Evolutionary conservation across 352 stramenopile species (phyloP).

Genomic region (Globisporangium cylindrosporum): DNA sequence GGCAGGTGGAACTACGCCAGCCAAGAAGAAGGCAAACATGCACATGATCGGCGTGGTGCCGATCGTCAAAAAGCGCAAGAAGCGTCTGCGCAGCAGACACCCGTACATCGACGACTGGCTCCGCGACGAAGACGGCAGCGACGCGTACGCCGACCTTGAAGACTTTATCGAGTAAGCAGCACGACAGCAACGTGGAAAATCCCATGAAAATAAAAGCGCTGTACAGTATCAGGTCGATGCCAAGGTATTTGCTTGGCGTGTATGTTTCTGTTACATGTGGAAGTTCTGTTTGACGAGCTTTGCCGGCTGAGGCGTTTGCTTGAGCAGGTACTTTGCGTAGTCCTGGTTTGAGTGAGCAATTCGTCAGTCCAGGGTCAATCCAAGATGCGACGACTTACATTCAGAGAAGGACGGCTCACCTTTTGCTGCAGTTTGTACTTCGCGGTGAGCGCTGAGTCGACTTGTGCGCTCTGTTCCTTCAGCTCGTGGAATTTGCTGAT

Average conservation of each 20-base stretch:
- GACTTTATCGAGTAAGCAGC: conserved; percentile 66
- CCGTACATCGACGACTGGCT: conserved; percentile 76
- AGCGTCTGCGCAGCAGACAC: conserved; percentile 60
- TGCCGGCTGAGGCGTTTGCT: conserved; percentile 26
- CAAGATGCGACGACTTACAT: not conserved
- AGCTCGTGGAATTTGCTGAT: conserved; percentile 30
- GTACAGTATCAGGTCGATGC: not conserved
- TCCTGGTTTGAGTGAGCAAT: conserved; percentile 23
- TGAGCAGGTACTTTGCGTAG: conserved; percentile 41
- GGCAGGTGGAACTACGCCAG: conserved; percentile 6
- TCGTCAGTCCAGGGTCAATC: not conserved
- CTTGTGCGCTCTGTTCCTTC: conserved; percentile 26
- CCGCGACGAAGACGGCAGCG: conserved; percentile 62
- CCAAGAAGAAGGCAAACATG: conserved; percentile 22
- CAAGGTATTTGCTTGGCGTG: not conserved
- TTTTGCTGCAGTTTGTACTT: conserved; percentile 56
- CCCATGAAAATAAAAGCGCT: not conserved
- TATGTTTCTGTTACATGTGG: conserved; percentile 24
- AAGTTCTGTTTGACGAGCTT: conserved; percentile 39
- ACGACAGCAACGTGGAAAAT: not conserved
- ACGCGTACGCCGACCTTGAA: conserved; percentile 71
- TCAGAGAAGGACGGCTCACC: conserved; percentile 16
- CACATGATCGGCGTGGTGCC: conserved; percentile 52
- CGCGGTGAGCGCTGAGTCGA: conserved; percentile 26
- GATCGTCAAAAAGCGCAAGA: conserved; percentile 51